These are phyloP conservation scores for Uronychia setigera DNA, from an alignment of 73 alveolate species.

Conservation along the genomic window DNA sequence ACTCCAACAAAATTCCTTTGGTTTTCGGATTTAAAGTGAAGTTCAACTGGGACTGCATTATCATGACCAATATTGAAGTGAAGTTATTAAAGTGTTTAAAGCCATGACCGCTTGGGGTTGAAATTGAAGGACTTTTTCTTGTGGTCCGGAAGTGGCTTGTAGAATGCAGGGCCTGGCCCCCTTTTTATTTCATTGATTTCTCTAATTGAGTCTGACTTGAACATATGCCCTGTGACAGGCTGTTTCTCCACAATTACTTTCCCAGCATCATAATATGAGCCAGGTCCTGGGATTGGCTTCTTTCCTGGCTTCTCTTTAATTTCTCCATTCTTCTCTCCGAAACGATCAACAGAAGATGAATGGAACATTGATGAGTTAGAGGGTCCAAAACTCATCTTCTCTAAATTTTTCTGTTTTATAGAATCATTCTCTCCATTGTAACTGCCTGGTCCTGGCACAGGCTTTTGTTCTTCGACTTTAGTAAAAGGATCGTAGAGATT, in stretches of 20 bases:
- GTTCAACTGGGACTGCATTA: not conserved
- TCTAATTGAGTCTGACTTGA: constrained; percentile 63
- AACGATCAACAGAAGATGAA: not conserved
- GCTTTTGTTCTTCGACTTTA: constrained; percentile 49
- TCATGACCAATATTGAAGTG: too few species aligned
- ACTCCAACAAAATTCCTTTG: too few species aligned
- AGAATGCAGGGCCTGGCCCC: constrained; percentile 74
- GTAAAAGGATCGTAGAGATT: constrained; percentile 63
- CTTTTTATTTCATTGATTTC: constrained; percentile 31
- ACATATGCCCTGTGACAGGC: constrained; percentile 47
- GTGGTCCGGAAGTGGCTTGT: constrained; percentile 7
- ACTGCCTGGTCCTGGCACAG: constrained; percentile 53
- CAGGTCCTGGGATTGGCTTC: constrained; percentile 35
- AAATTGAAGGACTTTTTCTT: constrained; percentile 24
- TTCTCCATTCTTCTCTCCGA: not conserved
- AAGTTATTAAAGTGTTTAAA: constrained; percentile 36
- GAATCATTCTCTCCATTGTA: constrained; percentile 37
- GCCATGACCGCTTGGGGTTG: constrained; percentile 55
- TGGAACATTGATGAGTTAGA: constrained; percentile 34
- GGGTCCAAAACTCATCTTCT: constrained; percentile 31
- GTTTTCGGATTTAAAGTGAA: too few species aligned
- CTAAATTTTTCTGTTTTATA: constrained; percentile 29
- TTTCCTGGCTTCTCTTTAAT: not conserved
- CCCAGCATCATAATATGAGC: constrained; percentile 11
- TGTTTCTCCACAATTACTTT: constrained; percentile 8